Percentiles rank a stretch among this genome's conserved stretches.
Conservation (phyloP, 2,329 filamentous ascomycete species). For the Ophiostoma ips region DNA sequence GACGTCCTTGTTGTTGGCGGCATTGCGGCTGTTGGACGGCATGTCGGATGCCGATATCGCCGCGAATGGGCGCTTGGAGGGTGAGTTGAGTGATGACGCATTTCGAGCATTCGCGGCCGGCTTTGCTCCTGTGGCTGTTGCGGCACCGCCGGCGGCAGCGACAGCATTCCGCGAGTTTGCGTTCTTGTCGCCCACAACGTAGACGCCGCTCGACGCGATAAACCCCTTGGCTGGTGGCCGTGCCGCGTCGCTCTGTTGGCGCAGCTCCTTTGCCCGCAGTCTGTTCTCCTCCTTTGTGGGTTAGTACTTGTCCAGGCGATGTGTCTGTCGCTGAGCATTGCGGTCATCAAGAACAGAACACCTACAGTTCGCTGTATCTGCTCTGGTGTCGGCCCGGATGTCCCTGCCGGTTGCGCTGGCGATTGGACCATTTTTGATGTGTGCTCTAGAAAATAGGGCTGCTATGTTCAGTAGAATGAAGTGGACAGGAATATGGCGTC, state of each 20-base stretch:
- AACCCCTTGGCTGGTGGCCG: slow-evolving; percentile 50
- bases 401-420: background rate
- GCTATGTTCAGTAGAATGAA: no score
- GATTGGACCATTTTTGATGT: background rate
- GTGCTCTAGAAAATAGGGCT: background rate
- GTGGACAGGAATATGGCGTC: no score
- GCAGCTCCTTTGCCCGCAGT: slow-evolving; percentile 29
- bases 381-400: background rate
- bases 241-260: slow-evolving; percentile 50
- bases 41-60: slow-evolving; percentile 41
- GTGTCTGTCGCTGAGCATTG: background rate
- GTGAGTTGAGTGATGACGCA: slow-evolving; percentile 12
- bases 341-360: background rate
- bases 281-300: slow-evolving; percentile 1
- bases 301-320: background rate
- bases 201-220: slow-evolving; percentile 52
- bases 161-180: background rate
- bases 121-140: slow-evolving; percentile 1
- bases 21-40: slow-evolving; percentile 47
- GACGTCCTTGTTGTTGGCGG: slow-evolving; percentile 37
- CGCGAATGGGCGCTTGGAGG: slow-evolving; percentile 54
- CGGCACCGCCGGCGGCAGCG: background rate
- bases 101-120: background rate
- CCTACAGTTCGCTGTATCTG: background rate
- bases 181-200: slow-evolving; percentile 27